Evolutionary conservation across 441 rosid species (phyloP), one percentile per base, ranked within the genome.

Genomic region (Euphorbia schlechtendalii): DNA sequence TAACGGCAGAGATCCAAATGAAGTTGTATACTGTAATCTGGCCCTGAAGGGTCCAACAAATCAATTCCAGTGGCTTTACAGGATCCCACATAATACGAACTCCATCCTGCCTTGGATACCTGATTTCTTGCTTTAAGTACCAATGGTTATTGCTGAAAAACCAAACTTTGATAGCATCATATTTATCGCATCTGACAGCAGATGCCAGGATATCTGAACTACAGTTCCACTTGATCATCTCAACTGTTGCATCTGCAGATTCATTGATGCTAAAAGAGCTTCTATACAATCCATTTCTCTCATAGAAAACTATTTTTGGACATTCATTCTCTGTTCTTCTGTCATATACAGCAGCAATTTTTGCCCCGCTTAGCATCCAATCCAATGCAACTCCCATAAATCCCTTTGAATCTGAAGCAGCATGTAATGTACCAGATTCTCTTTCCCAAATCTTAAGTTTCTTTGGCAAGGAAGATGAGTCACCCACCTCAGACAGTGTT

Each of bases 291-390:
- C 99, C 99, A 80, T 93, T 93, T 74, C 93, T 87, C 74, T 93
- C 97, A 30, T 79, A 86, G 79, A 87, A 88, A 63, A 80, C 89
- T 65, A 93, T 41, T 34, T 81, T 82, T 12, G 92, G 90, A 69
- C 84, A 72, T 22, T 67, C 64, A 63, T 81, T 80, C 62, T 84
- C 90, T 8, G 72, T 73, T 74, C 81, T 84, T 75, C 74, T 75
- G 48, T 82, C 82, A 78, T 75, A 80, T 61, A 85, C 91, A 60
- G 89, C 82, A 20, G 90, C 96, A 69, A 93, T 82, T 71, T 88
- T 93, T 3, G 90, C 96, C 59, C 97, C 99, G 71, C 89, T 90
- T 20, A 97, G 99, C 99, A 93, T 93, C 99, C 99, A 93, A 27
- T 87, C 97, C 79, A 93, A 73, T 69, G 83, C 73, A 63, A 81